Conservation (phyloP, 2,329 filamentous ascomycete genomes). For the Diplocarpon rosae region DNA sequence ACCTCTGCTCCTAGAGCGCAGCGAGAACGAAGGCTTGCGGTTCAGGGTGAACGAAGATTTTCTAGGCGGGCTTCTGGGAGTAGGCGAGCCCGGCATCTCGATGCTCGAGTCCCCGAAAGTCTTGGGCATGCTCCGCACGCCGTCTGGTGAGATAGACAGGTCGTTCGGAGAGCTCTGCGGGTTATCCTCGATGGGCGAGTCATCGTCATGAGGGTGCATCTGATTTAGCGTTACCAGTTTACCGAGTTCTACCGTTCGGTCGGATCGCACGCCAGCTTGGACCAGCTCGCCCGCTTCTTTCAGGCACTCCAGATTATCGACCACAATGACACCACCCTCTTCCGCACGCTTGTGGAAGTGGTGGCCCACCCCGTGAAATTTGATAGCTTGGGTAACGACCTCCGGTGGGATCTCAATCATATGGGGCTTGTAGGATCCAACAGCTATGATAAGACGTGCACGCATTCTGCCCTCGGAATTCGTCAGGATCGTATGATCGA, state of each 20-base stretch:
- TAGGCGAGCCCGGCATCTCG: background rate
- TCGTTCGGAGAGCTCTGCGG: conserved; percentile 4
- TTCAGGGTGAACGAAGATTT: conserved; percentile 17
- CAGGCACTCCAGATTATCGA: conserved; percentile 68
- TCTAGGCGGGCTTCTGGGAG: conserved; percentile 10
- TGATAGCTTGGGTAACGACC: conserved; percentile 53
- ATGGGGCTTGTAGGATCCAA: conserved; percentile 56
- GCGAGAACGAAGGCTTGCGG: conserved; percentile 9
- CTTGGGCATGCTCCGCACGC: conserved; percentile 7
- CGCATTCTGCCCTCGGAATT: conserved; percentile 58
- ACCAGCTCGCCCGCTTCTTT: conserved; percentile 82
- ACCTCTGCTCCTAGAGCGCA: conserved; percentile 7
- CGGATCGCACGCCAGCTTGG: conserved; percentile 58
- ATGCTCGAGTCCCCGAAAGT: conserved; percentile 7
- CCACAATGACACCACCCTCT: conserved; percentile 56
- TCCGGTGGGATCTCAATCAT: conserved; percentile 81
- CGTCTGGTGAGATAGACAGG: conserved; percentile 2
- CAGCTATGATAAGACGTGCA: conserved; percentile 59
- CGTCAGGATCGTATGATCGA: conserved; percentile 62
- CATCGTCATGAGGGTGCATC: conserved; percentile 12
- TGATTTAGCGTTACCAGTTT: conserved; percentile 57
- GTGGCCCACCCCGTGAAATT: conserved; percentile 39
- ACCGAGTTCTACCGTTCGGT: conserved; percentile 77
- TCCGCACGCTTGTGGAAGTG: conserved; percentile 58
- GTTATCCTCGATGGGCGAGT: conserved; percentile 9